These are phyloP conservation scores for Ascochyta lentis DNA, from an alignment of 2,329 filamentous ascomycete genomes.

Conservation along the genomic window DNA sequence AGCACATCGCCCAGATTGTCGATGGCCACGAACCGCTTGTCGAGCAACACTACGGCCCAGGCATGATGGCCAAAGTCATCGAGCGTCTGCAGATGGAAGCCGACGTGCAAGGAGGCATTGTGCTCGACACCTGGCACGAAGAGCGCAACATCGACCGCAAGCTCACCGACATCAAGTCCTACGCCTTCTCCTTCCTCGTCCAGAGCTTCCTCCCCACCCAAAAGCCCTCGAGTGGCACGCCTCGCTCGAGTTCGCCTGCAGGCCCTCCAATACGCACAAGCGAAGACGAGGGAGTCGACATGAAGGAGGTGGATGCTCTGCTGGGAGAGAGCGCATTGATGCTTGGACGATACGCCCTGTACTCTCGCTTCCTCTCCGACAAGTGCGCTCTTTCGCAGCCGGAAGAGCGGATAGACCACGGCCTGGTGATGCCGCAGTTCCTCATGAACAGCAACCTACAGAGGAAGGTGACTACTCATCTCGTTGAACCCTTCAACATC, in stretches of 20 bases:
- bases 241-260: conserved; percentile 79
- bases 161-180: conserved; percentile 94
- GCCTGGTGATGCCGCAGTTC: conserved; percentile 73
- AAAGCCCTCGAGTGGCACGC: conserved; percentile 65
- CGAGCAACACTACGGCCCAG: conserved; percentile 88
- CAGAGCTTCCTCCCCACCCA: conserved; percentile 86
- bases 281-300: conserved; percentile 92
- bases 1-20: conserved; percentile 96
- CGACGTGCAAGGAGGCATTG: conserved; percentile 93
- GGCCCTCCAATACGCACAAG: conserved; percentile 63
- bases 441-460: conserved; percentile 79
- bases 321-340: conserved; percentile 90
- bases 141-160: conserved; percentile 84
- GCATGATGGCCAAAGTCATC: conserved; percentile 94
- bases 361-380: conserved; percentile 83
- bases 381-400: conserved; percentile 68
- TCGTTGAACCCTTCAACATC: conserved; percentile 82
- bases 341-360: conserved; percentile 91
- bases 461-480: conserved; percentile 76
- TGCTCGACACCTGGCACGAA: conserved; percentile 94
- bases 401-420: conserved; percentile 62
- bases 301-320: conserved; percentile 92
- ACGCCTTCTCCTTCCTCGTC: conserved; percentile 95
- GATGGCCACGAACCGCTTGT: conserved; percentile 90
- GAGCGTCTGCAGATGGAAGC: conserved; percentile 92